Evolutionary conservation across 2,329 filamentous ascomycete species (phyloP).

Genomic region (Pleurostoma richardsiae): DNA sequence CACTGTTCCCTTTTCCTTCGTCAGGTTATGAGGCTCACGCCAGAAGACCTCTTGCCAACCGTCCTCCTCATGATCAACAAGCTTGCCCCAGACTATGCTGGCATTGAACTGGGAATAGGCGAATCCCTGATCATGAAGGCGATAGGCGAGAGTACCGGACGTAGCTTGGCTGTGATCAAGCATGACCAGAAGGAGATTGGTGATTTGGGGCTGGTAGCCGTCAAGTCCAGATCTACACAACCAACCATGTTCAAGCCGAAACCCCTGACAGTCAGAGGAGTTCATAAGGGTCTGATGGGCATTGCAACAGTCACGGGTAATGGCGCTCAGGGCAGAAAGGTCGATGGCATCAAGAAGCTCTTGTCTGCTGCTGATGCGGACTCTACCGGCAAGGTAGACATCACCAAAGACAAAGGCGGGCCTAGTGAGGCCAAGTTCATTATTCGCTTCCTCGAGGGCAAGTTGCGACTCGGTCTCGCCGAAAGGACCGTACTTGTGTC

Average conservation of each 20-base stretch:
- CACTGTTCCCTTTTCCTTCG: constrained; percentile 87
- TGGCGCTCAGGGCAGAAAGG: constrained; percentile 84
- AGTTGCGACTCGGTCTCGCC: constrained; percentile 83
- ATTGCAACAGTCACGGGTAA: constrained; percentile 85
- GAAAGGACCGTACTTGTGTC: constrained; percentile 90
- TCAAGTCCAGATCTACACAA: constrained; percentile 92
- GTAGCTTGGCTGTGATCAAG: constrained; percentile 85
- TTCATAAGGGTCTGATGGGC: constrained; percentile 80
- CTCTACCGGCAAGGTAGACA: constrained; percentile 74
- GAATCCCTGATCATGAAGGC: constrained; percentile 99
- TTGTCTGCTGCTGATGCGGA: constrained; percentile 83
- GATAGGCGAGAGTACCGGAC: constrained; percentile 89
- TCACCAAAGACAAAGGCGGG: constrained; percentile 86
- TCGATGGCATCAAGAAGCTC: constrained; percentile 92
- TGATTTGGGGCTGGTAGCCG: constrained; percentile 87
- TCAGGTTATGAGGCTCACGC: constrained; percentile 89
- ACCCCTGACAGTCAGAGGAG: constrained; percentile 76
- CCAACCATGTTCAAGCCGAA: constrained; percentile 99
- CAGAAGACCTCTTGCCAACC: constrained; percentile 79
- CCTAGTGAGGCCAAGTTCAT: constrained; percentile 94
- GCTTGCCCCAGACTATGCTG: constrained; percentile 91
- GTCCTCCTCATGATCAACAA: constrained; percentile 98
- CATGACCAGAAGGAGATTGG: constrained; percentile 94
- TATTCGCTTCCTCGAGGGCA: constrained; percentile 89
- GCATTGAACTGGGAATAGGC: constrained; percentile 95